Conservation (phyloP, 345 rosid species). For the Camelina neglecta region DNA sequence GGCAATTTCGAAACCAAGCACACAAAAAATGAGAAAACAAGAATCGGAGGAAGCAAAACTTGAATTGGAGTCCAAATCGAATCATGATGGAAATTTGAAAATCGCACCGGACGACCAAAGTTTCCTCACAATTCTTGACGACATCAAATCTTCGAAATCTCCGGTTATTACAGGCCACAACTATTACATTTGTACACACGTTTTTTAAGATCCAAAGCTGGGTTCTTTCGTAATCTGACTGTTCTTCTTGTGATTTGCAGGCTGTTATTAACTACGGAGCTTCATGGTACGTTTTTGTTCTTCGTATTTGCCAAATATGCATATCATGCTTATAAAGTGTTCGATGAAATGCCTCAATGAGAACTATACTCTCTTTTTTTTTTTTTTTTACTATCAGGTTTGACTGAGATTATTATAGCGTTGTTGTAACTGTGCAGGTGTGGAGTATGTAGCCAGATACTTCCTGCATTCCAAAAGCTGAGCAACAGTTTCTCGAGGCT, state of each 20-base stretch:
- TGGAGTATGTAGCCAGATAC: slow-evolving; percentile 77
- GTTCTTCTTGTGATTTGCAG: slow-evolving; percentile 23
- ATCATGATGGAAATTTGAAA: slow-evolving; percentile 26
- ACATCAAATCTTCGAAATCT: slow-evolving; percentile 43
- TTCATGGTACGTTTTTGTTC: slow-evolving; percentile 31
- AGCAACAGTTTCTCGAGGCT: slow-evolving; percentile 70
- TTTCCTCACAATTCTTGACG: slow-evolving; percentile 29
- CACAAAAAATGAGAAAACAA: slow-evolving; percentile 24
- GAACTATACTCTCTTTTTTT: background rate
- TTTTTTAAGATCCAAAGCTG: slow-evolving; percentile 6
- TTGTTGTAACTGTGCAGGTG: slow-evolving; percentile 60
- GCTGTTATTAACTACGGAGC: slow-evolving; percentile 48
- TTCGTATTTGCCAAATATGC: background rate
- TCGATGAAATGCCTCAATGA: slow-evolving; percentile 50
- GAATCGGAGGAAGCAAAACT: slow-evolving; percentile 21
- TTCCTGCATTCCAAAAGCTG: slow-evolving; percentile 73
- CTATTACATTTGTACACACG: slow-evolving; percentile 5
- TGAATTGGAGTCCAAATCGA: slow-evolving; percentile 11
- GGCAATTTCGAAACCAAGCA: background rate
- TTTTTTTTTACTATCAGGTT: background rate
- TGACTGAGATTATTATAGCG: slow-evolving; percentile 2
- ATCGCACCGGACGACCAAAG: slow-evolving; percentile 36
- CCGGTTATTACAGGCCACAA: slow-evolving; percentile 18
- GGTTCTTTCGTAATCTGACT: slow-evolving; percentile 12
- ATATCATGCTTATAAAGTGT: slow-evolving; percentile 49